Evolutionary conservation across 805 yeast species (phyloP).

Genomic region (Torulaspora maleeae): DNA sequence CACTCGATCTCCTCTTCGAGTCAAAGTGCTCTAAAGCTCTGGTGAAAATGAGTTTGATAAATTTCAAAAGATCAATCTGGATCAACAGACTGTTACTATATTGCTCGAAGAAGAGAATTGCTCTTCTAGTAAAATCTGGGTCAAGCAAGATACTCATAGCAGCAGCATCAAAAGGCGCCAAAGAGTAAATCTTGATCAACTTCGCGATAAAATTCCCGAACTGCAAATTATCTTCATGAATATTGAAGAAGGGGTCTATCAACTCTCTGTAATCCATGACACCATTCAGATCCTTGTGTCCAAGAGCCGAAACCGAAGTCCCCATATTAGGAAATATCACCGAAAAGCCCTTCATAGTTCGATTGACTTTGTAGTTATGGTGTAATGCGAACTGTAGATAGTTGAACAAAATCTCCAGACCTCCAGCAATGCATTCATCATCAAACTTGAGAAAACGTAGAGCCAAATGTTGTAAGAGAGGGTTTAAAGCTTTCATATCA

Average conservation of each 20-base stretch:
- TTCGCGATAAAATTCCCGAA: slow-evolving; percentile 28
- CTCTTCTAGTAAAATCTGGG: slow-evolving; percentile 19
- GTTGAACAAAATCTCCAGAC: slow-evolving; percentile 23
- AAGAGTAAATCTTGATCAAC: slow-evolving; percentile 26
- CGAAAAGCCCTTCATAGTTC: slow-evolving; percentile 12
- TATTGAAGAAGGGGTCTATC: slow-evolving; percentile 19
- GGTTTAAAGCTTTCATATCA: slow-evolving; percentile 10
- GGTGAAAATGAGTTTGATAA: slow-evolving; percentile 27
- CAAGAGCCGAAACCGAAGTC: slow-evolving; percentile 1
- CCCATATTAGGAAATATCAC: slow-evolving; percentile 6
- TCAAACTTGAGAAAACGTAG: slow-evolving; percentile 7
- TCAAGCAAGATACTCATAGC: slow-evolving; percentile 18
- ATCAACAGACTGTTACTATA: slow-evolving; percentile 32
- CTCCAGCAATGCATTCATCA: slow-evolving; percentile 20
- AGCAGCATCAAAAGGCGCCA: slow-evolving; percentile 20
- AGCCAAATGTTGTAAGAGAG: slow-evolving; percentile 8
- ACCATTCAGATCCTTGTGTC: background rate
- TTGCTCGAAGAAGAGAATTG: slow-evolving; percentile 24
- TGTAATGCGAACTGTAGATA: slow-evolving; percentile 24
- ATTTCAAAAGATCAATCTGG: slow-evolving; percentile 35
- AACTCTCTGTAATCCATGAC: slow-evolving; percentile 11
- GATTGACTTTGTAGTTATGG: slow-evolving; percentile 11
- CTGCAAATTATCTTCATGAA: slow-evolving; percentile 23
- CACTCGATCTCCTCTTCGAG: slow-evolving; percentile 3
- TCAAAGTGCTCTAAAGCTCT: slow-evolving; percentile 18